Conservation (phyloP, 139 green algal genomes). For the Chlorella sp. region DNA sequence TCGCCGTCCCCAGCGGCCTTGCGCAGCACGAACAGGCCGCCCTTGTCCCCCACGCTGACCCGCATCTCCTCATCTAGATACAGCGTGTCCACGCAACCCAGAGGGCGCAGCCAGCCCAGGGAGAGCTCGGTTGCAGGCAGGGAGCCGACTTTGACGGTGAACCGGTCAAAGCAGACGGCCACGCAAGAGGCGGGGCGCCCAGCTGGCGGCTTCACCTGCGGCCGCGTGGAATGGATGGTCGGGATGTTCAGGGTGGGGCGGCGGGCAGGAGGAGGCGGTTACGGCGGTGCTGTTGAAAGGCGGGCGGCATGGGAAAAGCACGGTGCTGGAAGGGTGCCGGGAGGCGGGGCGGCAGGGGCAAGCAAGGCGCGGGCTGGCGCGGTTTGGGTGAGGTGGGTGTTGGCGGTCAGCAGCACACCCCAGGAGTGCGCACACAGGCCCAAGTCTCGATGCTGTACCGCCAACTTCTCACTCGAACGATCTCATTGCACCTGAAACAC, state of each 20-base stretch:
- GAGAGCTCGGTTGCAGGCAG: slow-evolving; percentile 6
- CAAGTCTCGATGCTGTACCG: no score
- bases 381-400: no score
- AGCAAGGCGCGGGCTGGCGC: no score
- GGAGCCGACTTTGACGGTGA: neutral
- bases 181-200: neutral
- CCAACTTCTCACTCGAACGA: neutral
- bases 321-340: no score
- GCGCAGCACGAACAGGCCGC: slow-evolving; percentile 31
- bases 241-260: no score
- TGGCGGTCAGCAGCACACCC: no score
- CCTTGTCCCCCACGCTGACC: slow-evolving; percentile 20
- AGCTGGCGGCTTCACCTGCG: neutral
- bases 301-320: no score
- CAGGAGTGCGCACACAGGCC: no score
- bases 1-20: neutral
- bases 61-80: slow-evolving; percentile 13
- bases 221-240: no score
- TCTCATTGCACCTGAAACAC: neutral
- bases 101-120: slow-evolving; percentile 14
- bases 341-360: no score
- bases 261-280: no score
- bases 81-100: slow-evolving; percentile 23
- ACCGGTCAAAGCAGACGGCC: slow-evolving; percentile 23
- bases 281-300: no score